phyloP scores from a whole-genome alignment of 805 yeast genomes.

The Candida maris region DNA sequence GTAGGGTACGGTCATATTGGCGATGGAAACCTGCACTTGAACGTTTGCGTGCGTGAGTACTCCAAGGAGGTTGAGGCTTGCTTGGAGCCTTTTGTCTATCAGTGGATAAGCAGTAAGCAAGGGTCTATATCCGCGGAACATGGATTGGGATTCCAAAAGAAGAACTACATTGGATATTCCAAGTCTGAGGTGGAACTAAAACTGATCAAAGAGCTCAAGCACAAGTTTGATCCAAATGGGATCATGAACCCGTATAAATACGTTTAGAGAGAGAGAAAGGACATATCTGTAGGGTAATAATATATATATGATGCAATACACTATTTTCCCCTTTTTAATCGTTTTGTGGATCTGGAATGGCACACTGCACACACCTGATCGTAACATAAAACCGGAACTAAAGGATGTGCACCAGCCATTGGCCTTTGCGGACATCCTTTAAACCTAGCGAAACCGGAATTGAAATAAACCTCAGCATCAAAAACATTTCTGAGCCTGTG shows the following conservation, averaged over 20 bases:
- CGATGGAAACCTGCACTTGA: conserved; percentile 93
- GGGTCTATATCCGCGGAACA: conserved; percentile 98
- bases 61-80: conserved; percentile 71
- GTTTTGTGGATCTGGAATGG: too few relatives aligned
- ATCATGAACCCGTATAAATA: conserved; percentile 95
- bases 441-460: too few relatives aligned
- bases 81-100: conserved; percentile 93
- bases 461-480: too few relatives aligned
- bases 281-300: too few relatives aligned
- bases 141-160: conserved; percentile 96
- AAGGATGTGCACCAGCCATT: too few relatives aligned
- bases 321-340: too few relatives aligned
- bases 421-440: too few relatives aligned
- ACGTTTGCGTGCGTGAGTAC: conserved; percentile 86
- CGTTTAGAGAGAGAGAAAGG: too few relatives aligned
- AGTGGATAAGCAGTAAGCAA: conserved; percentile 67
- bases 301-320: too few relatives aligned
- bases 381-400: too few relatives aligned
- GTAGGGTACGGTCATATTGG: conserved; percentile 99
- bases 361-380: too few relatives aligned
- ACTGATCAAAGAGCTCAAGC: conserved; percentile 74
- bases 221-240: conserved; percentile 84
- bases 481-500: too few relatives aligned
- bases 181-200: conserved; percentile 68
- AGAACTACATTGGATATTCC: conserved; percentile 80